Base-by-base conservation (phyloP, 2,329 filamentous ascomycete genomes). In the Gaeumannomyces sp. region DNA sequence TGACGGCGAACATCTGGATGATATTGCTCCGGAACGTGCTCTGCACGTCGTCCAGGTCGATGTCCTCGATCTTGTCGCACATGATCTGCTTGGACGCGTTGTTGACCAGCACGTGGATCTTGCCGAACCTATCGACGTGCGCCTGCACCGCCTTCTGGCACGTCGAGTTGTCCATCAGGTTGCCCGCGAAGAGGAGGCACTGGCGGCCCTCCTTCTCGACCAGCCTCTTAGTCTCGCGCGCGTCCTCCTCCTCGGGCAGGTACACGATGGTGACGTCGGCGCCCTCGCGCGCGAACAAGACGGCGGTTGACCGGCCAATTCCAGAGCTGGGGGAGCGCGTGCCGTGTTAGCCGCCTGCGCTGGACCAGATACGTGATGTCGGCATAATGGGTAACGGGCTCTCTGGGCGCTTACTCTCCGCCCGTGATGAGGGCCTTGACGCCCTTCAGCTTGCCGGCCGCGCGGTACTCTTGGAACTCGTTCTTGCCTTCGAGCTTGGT, bases 41-140 rank as follows among this genome's bases (percentile, higher is more conserved):
- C 67, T 85, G 81, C 0, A 86, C 82, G 0, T 79, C 74, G 19
- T 82, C 78, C 0, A 87, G 76, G 70, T 85, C 78, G 33, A 84
- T 85, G 1, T 86, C 77, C 45, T 76, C 74, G 27, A 86, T 79
- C 38, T 85, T 78, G 7, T 79, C 72, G 71, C 79, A 84, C 73
- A 82, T 80, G 50, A 81, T 77, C 72, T 87, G 83, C 72, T 83
- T 84, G 0, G 79, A 81, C 3, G 83, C 85, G 70, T 87, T 87
- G 72, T 87, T 87, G 66, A 87, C 81, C 2, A 87, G 75, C 8
- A 86, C 77, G 64, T 81, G 72, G 28, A 86, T 72, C 29, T 70
- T 74, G 31, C 78, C 77, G 65, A 75, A 80, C 61, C 78, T 77
- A 38, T 83, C 76, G 13, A 87, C 75, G 69, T 87, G 84, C 66